Evolutionary conservation across 305 asterid species (phyloP), one percentile per base, ranked within the genome.

Genomic region (Solanum hybrid): DNA sequence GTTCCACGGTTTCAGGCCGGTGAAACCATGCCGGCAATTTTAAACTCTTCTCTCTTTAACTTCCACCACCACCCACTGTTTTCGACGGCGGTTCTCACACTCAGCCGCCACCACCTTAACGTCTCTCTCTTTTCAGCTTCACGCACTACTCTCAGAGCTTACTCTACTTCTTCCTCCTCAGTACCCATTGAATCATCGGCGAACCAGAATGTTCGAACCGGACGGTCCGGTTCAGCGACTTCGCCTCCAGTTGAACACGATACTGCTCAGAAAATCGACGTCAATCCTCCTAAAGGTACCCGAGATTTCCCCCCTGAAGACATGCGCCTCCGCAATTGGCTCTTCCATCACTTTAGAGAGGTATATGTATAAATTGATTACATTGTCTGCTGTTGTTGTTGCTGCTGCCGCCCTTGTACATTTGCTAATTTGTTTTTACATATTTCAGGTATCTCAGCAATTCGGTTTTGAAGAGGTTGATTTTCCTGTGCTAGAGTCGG

Each of bases 311-410:
- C 98, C 5, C 99, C 99, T 1, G 99, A 97, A 86, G 99, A 97
- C 67, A 96, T 97, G 99, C 95, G 99, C 84, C 97, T 97, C n/a
- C 95, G 98, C 90, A 96, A 36, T 90, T 97, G 99, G 99, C 95
- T 96, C 36, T 96, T 96, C 91, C 93, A 94, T 69, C 92, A 96
- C 91, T 97, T 97, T 93, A 94, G 96, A 90, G 96, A 97, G 97
- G 99, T 96, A 84, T 42, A 5, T 83, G 16, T 46, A 46, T 42
- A 42, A 28, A 9, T 46, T 83, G 40, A 29, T 82, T 29, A 83
- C n/a, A 83, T 28, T 42, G 73, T 83, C 3, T 42, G 36, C 3
- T 82, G 37, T 42, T 82, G 36, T 12, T 8, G 71, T 5, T 42
- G 67, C 4, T 57, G 39, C 61, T 81, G 67, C 78, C 29, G 26